Conservation (phyloP, 2,329 filamentous ascomycete genomes). For the Sclerotinia sclerotiorum region DNA sequence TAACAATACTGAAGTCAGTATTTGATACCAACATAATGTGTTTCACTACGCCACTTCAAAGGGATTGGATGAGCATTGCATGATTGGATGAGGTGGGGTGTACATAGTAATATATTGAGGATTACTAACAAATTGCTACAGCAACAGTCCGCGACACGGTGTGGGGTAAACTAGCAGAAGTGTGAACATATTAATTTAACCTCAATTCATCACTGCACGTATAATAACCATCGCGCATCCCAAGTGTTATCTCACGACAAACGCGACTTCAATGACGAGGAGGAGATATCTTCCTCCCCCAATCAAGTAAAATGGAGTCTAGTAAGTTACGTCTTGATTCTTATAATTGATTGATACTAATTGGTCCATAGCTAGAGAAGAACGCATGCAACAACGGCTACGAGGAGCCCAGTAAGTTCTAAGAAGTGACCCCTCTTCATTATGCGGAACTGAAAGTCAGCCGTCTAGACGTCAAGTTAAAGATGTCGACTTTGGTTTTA, state of each 20-base stretch:
- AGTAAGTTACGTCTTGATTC: not conserved
- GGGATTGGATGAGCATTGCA: not conserved
- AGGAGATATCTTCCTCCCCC: not conserved
- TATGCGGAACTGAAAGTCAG: constrained; percentile 43
- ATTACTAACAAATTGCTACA: not conserved
- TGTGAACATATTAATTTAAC: not conserved
- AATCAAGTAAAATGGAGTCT: constrained; percentile 19
- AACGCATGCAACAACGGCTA: constrained; percentile 64
- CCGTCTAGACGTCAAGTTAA: constrained; percentile 52
- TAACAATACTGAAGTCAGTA: not conserved
- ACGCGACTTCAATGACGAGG: constrained; percentile 21
- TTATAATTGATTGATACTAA: constrained; percentile 14
- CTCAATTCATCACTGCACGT: not conserved
- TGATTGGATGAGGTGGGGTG: not conserved
- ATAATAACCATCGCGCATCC: too few relatives aligned
- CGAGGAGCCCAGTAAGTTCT: constrained; percentile 60
- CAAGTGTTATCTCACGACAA: not conserved
- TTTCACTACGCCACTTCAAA: constrained; percentile 8
- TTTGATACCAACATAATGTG: not conserved
- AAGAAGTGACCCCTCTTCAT: constrained; percentile 5
- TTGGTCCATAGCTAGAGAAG: constrained; percentile 51
- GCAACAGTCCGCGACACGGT: not conserved
- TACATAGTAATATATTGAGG: not conserved
- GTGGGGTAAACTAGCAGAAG: not conserved
- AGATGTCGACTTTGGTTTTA: constrained; percentile 59